Base-by-base conservation (phyloP, 2,329 filamentous ascomycete species). In the Teratosphaeria zuluensis region DNA sequence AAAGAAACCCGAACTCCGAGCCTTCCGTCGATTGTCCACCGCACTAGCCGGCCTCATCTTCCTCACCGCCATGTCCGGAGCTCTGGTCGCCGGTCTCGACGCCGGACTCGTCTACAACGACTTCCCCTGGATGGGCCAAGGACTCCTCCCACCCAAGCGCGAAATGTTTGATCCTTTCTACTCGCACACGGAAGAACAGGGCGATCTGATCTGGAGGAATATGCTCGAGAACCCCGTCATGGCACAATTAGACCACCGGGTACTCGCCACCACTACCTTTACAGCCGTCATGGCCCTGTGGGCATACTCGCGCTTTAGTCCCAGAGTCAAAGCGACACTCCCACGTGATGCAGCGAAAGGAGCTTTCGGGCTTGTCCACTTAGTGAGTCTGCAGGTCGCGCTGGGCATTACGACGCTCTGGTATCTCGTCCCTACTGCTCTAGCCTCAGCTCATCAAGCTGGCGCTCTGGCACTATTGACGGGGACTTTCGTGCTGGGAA, bases 41-140 rank as follows among this genome's bases (percentile, higher is more conserved):
- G 86, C 80, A 2, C 80, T 97, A 30, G 82, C 87, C 8, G 78
- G 80, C 3, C 82, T 99, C 30, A 85, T 95, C 66, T 97, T 96
- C 75, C 80, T 82, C 35, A 99, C 94, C 3, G 91, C 89, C 69
- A 89, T 99, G 83, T 96, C 94, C 3, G 94, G 92, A 57, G 92
- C 87, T 4, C 82, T 99, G 2, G 94, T 99, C 33, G 94, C 94
- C 6, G 94, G 94, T 33, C 85, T 99, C 14, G 94, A 99, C 71
- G 94, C 94, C 8, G 94, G 94, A 8, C 81, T 99, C 58, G 97
- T 99, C 75, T 99, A 99, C 80, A 99, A 99, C 73, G 91, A 99
- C 74, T 97, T 99, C 73, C 94, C 94, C 6, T 89, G 83, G 75
- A 99, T 99, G 94, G 94, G 94, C 8, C 75, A 84, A 3, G 90